phyloP scores from a whole-genome alignment of 441 rosid species.

The Arabidopsis lyrata region DNA sequence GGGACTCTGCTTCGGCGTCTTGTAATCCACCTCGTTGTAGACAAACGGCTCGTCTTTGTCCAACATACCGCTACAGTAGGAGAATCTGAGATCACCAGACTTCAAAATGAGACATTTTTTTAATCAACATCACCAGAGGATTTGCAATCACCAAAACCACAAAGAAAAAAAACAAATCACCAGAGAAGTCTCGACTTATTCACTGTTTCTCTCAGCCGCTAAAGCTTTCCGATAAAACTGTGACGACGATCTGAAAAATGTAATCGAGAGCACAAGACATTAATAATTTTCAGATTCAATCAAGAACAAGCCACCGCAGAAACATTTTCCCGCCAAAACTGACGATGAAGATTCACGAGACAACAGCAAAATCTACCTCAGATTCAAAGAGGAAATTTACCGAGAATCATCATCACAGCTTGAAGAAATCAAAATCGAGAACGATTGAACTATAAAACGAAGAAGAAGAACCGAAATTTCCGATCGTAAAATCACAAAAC shows the following conservation, averaged over 20 bases:
- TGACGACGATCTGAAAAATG: conserved; percentile 2
- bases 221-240: conserved; percentile 9
- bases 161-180: not conserved
- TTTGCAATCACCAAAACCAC: not conserved
- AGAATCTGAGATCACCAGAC: conserved; percentile 10
- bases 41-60: conserved; percentile 31
- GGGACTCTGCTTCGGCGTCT: conserved; percentile 33
- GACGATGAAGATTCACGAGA: conserved; percentile 16
- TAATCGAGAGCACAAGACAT: not conserved
- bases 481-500: conserved; percentile 12
- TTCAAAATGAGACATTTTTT: not conserved
- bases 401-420: not conserved
- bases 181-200: conserved; percentile 6
- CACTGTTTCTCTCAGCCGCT: not conserved
- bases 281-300: not conserved
- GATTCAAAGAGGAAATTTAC: not conserved
- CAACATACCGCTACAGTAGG: conserved; percentile 22
- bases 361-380: not conserved
- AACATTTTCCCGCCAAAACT: conserved; percentile 44
- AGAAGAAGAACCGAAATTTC: conserved; percentile 5
- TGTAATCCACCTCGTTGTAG: conserved; percentile 8
- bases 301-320: not conserved
- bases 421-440: not conserved
- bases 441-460: not conserved
- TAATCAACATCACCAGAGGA: not conserved